Evolutionary conservation across 2,329 filamentous ascomycete genomes (phyloP), one percentile per base, ranked within the genome.

Genomic region (Fusarium virguliforme): DNA sequence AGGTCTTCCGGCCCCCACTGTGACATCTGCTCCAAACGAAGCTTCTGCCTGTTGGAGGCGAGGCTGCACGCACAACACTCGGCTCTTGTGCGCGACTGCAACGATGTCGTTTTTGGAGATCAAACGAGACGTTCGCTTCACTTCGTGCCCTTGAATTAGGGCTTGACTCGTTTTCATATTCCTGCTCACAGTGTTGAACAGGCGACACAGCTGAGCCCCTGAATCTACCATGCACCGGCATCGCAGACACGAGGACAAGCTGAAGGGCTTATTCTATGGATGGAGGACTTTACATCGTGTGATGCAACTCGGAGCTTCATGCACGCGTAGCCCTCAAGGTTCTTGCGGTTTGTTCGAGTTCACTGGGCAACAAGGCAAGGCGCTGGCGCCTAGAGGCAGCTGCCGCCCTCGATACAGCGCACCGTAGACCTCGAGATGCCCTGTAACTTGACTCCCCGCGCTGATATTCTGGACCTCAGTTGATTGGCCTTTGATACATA

Each of bases 341-440:
- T 12, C 26, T 6, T 30, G 4, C 43, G 15, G n/a, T 15, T 18
- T 30, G 15, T 8, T 28, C 26, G 26, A 30, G 24, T 48, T 48
- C 38, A 53, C 50, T n/a, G 50, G 18, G 13, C 48, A 4, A 5
- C 4, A 53, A 6, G 28, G 48, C 28, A 10, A 12, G 7, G 50
- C 35, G 30, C 13, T 70, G 46, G 50, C 67, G 64, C 18, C 55
- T 68, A 54, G 55, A 32, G 12, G 12, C 51, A 46, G 13, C 59
- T 68, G 67, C 18, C 63, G 65, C 9, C 37, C 10, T 35, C 22
- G 41, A 13, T 10, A 30, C 28, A 28, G 22, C 12, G 22, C 26
- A 13, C 6, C 41, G 18, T 8, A 50, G 56, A 48, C 40, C 30
- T 18, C 15, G 13, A 48, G 9, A 9, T 18, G n/a, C 22, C 12